Evolutionary conservation across 179 eudicot species (phyloP), one percentile per base, ranked within the genome.

Genomic region (Drosera spatulata): DNA sequence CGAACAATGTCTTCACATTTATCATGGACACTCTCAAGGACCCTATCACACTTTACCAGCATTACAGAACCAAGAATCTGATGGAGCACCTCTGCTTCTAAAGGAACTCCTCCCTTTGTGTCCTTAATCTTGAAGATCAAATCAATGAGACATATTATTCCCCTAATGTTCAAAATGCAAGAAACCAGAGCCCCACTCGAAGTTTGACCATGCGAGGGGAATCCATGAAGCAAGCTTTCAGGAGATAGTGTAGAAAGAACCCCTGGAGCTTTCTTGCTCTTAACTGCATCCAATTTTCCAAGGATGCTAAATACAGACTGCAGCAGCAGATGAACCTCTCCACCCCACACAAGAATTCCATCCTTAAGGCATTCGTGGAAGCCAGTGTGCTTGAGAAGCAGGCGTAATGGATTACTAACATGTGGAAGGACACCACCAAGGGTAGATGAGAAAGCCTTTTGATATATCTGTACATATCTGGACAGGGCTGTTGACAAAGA

Each of bases 211-310:
- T 80, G 72, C 55, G 81, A 77, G n/a, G 99, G 96, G 78, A 94
- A 85, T 59, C 99, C 97, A 82, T 94, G 97, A 68, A 94, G 71
- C 63, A 74, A 55, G 69, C 82, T 64, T 77, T 91, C 95, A 77
- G 87, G 79, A 60, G 76, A 82, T 50, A 74, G 62, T 61, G 74
- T 75, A 50, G 81, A 75, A 53, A 69, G 66, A 42, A 69, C 55
- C 55, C 87, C 89, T 15, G 85, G 69, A 70, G 86, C 80, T 66
- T 76, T 72, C 70, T 77, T 85, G 66, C 69, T 75, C 53, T 80
- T 55, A 56, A 71, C 78, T 62, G 55, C 69, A 60, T 78, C 84
- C 61, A 83, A 59, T 75, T 79, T 83, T 4, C 68, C 60, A 56
- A 82, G 67, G 69, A 87, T 79, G 53, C 71, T 80, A 69, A 64